Base-by-base conservation (phyloP, 2,329 filamentous ascomycete species). In the Lasiodiplodia gonubiensis region DNA sequence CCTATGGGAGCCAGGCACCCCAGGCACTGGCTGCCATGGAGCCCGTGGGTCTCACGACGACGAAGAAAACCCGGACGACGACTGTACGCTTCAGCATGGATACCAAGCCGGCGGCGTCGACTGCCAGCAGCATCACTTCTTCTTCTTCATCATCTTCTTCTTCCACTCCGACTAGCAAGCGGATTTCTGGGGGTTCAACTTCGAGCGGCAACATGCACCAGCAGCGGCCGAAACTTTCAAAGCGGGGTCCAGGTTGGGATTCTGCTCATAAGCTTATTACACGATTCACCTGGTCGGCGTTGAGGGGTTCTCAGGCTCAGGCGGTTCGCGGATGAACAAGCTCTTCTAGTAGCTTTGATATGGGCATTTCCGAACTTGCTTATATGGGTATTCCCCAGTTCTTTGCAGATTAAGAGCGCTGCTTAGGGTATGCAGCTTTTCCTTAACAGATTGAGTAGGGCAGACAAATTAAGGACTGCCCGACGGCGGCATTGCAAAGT, bases 221-320 rank as follows among this genome's bases (percentile, higher is more conserved):
- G 39, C 55, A 64, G 46, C 53, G 60, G 51, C 66, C 66, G 23
- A 63, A 67, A 39, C 57, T 63, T 39, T 67, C 59, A 4, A 67
- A 64, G 51, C 66, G 59, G 51, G 66, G 66, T 55, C 35, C 57
- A 23, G 66, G 66, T n/a, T 67, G 66, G 66, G 59, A 67, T 53
- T 68, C 67, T 59, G 67, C 67, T 65, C 67, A 68, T 51, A 68
- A 59, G 67, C 60, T 68, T 68, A 39, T 68, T 61, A 64, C 60
- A 64, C 67, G 67, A 48, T 68, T 68, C 54, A 65, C 66, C 39
- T 67, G 66, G 66, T 51, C 67, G 67, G 67, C 67, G 67, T 68
- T 68, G 60, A 59, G 10, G 60, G 67, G 67, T 67, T 67, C 66
- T 64, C 66, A 67, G 59, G 57, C 66, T 48, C 57, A 63, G 66